Base-by-base conservation (phyloP, 2,329 filamentous ascomycete species). In the Diaporthe aspalathi region DNA sequence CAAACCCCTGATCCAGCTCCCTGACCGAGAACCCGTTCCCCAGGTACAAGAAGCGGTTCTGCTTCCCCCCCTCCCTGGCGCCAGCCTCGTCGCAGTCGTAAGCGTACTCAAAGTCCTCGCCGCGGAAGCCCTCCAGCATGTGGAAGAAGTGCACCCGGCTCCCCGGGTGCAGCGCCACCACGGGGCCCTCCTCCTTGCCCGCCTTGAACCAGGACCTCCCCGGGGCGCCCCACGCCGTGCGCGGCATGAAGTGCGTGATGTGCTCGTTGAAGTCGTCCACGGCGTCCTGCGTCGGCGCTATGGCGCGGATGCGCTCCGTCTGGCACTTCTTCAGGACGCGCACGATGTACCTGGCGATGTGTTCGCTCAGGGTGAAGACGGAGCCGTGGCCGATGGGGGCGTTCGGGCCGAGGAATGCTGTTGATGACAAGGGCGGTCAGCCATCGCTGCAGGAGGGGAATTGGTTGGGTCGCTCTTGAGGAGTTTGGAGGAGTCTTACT, bases 51-150 rank as follows among this genome's bases (percentile, higher is more conserved):
- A 87, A 88, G 40, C 86, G 78, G 73, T 88, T 88, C 70, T 74
- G 73, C n/a, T 73, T 74, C 11, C 70, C 73, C n/a, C n/a, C n/a
- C n/a, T n/a, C n/a, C 72, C 73, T 77, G 17, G 40, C 68, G 54
- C 22, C n/a, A 57, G 53, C 69, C 1, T 66, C 73, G 22, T 72
- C 68, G 12, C 40, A 68, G 35, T 83, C 80, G 52, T 86, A 85
- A 27, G 84, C 80, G 74, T 86, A 88, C 56, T 88, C 86, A 80
- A 83, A 89, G 74, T 89, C 84, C 76, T 88, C 87, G 22, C 83
- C 84, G 49, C 86, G 79, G 72, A 88, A 83, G 9, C 77, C 76
- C 74, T 85, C 83, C 27, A 89, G 80, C 84, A 87, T 87, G 72
- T 86, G 83, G 76, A 87, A 84, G 77, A 87, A 87, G 75, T 88